Base-by-base conservation (phyloP, 768 basidiomycete genomes). In the Hericium rajendrae region DNA sequence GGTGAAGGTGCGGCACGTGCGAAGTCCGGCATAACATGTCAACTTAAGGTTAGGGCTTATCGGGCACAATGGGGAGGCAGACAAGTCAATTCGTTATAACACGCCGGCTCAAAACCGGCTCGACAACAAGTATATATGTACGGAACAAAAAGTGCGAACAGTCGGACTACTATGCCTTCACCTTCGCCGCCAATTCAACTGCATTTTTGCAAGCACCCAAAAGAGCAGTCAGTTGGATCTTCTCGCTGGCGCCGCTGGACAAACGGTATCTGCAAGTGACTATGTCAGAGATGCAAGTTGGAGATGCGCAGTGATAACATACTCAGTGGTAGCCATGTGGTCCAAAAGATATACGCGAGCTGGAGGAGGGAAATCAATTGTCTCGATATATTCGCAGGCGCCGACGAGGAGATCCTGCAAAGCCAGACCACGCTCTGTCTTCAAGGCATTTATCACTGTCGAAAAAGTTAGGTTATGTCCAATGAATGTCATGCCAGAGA, bases 281-380 rank as follows among this genome's bases (percentile, higher is more conserved):
- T 37, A 8, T 10, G 9, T 32, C 9, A n/a, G 16, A 60, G 38
- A 38, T 51, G 13, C 13, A 37, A 15, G 39, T 2, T 51, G 26
- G 0, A 38, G 6, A 28, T 39, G 39, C 15, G 48, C 20, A 39
- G 16, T 48, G 40, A 46, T 15, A 2, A 76, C 91, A 68, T 69
- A 97, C 94, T 99, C 97, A 55, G 84, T 88, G n/a, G 86, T 88
- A n/a, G 94, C 94, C 20, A 99, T 71, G 61, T 93, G 84, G 67
- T 98, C 97, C 20, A 99, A 72, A 8, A 99, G 76, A 66, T 97
- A 98, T 38, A 94, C 82, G 49, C 92, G 77, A n/a, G 90, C 88
- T 55, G 88, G 81, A 8, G 88, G 79, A 60, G 92, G 88, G 61
- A 97, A 78, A 50, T 94, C 91, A 54, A 98, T 79, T 0, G 84